Percentiles rank a stretch among this genome's conserved stretches.
Conservation (phyloP, 805 yeast genomes). For the Spathaspora girioi region DNA sequence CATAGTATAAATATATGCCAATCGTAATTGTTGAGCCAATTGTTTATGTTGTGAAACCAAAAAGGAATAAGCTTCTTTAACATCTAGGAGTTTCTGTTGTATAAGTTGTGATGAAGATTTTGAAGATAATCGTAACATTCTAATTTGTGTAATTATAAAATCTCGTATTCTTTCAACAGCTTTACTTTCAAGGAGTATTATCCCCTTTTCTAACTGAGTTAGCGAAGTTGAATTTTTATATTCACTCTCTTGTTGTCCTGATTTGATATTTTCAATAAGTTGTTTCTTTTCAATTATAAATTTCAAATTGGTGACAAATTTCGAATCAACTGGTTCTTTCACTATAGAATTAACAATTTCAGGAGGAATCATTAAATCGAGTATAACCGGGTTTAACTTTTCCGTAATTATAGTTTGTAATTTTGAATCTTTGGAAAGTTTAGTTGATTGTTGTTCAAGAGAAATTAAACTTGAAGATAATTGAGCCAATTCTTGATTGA, state of each 20-base stretch:
- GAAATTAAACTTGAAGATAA: slow-evolving; percentile 29
- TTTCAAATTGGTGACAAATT: slow-evolving; percentile 66
- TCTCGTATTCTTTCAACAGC: slow-evolving; percentile 76
- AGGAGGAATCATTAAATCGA: slow-evolving; percentile 76
- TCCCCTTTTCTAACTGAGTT: slow-evolving; percentile 26
- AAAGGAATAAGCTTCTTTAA: slow-evolving; percentile 60
- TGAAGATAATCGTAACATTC: slow-evolving; percentile 52
- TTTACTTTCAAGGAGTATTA: slow-evolving; percentile 54
- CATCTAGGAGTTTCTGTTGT: slow-evolving; percentile 61
- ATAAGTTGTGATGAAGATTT: slow-evolving; percentile 67
- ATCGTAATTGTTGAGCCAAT: slow-evolving; percentile 67
- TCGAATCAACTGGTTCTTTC: slow-evolving; percentile 50
- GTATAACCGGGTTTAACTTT: slow-evolving; percentile 68
- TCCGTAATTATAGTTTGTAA: slow-evolving; percentile 27
- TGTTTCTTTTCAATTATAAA: slow-evolving; percentile 57
- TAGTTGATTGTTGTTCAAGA: slow-evolving; percentile 32
- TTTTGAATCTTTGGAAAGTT: slow-evolving; percentile 24
- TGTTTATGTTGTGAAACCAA: slow-evolving; percentile 51
- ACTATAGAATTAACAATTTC: slow-evolving; percentile 56
- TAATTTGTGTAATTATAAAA: slow-evolving; percentile 61
- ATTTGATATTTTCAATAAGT: slow-evolving; percentile 35
- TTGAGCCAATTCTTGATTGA: slow-evolving; percentile 48
- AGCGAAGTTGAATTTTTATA: slow-evolving; percentile 17
- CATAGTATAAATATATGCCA: slow-evolving; percentile 86
- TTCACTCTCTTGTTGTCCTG: neutral